Evolutionary conservation across 352 stramenopile genomes (phyloP).

Genomic region (Phytopythium mirpurense): DNA sequence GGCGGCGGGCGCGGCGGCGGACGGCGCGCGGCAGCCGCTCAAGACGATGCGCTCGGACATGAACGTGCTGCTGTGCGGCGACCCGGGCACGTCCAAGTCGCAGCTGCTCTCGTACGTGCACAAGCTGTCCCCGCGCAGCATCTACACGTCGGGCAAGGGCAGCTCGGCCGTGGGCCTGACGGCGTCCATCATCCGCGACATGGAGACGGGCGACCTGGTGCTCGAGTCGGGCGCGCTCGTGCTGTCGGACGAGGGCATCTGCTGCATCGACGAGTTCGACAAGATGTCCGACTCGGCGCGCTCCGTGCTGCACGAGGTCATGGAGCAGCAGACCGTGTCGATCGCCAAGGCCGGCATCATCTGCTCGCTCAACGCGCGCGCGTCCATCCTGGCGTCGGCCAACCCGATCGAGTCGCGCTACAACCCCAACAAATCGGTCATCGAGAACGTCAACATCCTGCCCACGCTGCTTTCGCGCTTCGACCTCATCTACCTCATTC

Average conservation of each 20-base stretch:
- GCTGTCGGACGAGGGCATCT: constrained; percentile 96
- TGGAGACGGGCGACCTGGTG: constrained; percentile 97
- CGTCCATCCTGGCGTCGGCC: constrained; percentile 97
- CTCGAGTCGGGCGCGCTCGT: constrained; percentile 97
- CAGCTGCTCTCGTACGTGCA: constrained; percentile 98
- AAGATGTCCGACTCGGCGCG: constrained; percentile 98
- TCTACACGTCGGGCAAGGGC: constrained; percentile 99
- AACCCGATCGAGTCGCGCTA: constrained; percentile 99
- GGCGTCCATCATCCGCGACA: constrained; percentile 94
- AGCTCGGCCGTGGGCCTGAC: constrained; percentile 98
- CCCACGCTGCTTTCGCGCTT: constrained; percentile 98
- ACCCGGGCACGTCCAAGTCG: constrained; percentile 97
- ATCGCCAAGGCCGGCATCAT: constrained; percentile 99
- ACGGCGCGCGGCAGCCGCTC: constrained; percentile 33
- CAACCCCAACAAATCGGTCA: constrained; percentile 97
- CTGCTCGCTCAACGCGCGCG: constrained; percentile 96
- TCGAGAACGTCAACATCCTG: constrained; percentile 98
- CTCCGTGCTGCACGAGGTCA: constrained; percentile 98
- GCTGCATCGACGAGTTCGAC: constrained; percentile 99
- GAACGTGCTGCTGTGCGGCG: constrained; percentile 98
- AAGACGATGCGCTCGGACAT: constrained; percentile 94
- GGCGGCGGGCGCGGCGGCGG: constrained; percentile 17
- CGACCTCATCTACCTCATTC: constrained; percentile 99
- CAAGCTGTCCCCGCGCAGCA: constrained; percentile 94
- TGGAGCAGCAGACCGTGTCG: constrained; percentile 98